Evolutionary conservation across 331 rosid genomes (phyloP).

Genomic region (Arachis monticola): DNA sequence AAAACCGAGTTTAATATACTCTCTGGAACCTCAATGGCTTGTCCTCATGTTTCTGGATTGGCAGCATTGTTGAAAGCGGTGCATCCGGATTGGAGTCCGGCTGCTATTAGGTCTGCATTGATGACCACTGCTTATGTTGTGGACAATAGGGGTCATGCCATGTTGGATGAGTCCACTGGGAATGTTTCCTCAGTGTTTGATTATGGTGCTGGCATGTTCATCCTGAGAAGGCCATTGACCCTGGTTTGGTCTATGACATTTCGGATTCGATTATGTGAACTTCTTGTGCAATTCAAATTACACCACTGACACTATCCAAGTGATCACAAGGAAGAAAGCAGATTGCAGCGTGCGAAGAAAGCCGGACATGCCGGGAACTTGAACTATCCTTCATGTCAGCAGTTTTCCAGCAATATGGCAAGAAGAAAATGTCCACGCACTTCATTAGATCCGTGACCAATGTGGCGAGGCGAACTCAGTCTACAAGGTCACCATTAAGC

Average conservation of each 20-base stretch:
- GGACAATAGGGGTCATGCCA: conserved; percentile 69
- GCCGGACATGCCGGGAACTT: conserved; percentile 90
- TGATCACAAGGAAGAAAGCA: conserved; percentile 75
- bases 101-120: conserved; percentile 83
- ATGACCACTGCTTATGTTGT: conserved; percentile 91
- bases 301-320: conserved; percentile 64
- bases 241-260: conserved; percentile 79
- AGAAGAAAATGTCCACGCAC: conserved; percentile 78
- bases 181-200: conserved; percentile 78
- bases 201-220: conserved; percentile 90
- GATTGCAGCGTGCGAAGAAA: conserved; percentile 75
- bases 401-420: conserved; percentile 88
- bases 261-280: conserved; percentile 70
- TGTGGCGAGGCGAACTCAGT: conserved; percentile 82
- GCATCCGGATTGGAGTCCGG: conserved; percentile 94
- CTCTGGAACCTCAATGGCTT: conserved; percentile 98
- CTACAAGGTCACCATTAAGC: conserved; percentile 61
- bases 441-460: conserved; percentile 90
- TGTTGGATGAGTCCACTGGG: conserved; percentile 90
- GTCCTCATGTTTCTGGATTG: conserved; percentile 95
- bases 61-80: conserved; percentile 93
- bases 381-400: conserved; percentile 89
- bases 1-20: conserved; percentile 85
- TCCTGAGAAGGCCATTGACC: conserved; percentile 88
- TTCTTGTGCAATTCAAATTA: conserved; percentile 94